Evolutionary conservation across 192 early-diverging fungal species (phyloP), one percentile per base, ranked within the genome.

Genomic region (Coemansia umbellata): DNA sequence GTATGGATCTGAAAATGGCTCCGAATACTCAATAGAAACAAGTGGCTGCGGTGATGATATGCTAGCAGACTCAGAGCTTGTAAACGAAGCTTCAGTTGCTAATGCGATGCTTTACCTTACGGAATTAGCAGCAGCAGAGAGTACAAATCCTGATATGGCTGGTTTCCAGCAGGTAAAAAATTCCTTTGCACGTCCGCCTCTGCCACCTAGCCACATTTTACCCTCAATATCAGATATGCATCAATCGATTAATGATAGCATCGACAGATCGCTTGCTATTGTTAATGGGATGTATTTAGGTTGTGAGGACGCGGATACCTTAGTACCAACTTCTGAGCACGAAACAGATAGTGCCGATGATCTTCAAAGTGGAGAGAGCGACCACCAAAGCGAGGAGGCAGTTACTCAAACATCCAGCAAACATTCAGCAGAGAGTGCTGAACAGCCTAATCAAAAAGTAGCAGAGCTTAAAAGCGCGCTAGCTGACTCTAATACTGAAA

Each of bases 251-350:
- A 44, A 50, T 36, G 50, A 53, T 21, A 50, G 52, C 31, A 49
- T 70, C 30, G 68, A 63, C 11, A 32, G 60, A 21, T 58, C 60
- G 8, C 10, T 53, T n/a, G 35, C 11, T 3, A 52, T 70, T 8
- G 60, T 53, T n/a, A 51, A 49, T 35, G 68, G 63, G 17, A 36
- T 70, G 17, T n/a, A 32, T 8, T 10, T 51, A 0, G 32, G 19
- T 2, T 58, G 49, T 19, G 60, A 51, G 5, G 36, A 32, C 14
- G 41, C 22, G 3, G 37, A 10, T 22, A 24, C 27, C 30, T 17
- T n/a, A 21, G 40, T 15, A 3, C 31, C 33, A n/a, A 32, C 4
- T 33, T 5, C 47, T 18, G 14, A 19, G 30, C 4, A 10, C 47
- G 22, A 15, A 1, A 35, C 1, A 5, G 9, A 21, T 23, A 21